Base-by-base conservation (phyloP, 768 basidiomycete genomes). In the Lactifluus rugatus region DNA sequence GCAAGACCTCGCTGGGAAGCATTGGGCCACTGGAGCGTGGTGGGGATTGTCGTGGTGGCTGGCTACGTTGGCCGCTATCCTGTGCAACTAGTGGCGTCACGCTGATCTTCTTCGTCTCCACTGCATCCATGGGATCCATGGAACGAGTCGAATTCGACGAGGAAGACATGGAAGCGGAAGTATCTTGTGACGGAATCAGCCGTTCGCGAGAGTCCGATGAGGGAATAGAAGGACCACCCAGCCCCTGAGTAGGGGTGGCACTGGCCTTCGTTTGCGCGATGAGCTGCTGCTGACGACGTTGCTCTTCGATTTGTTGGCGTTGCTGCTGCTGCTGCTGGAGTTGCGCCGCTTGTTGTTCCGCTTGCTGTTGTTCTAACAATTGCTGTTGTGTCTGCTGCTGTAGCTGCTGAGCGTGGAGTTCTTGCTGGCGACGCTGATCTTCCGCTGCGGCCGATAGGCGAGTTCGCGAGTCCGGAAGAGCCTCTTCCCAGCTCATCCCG, bases 401-500 rank as follows among this genome's bases (percentile, higher is more conserved):
- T 11, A 60, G 51, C 19, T 64, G 69, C 51, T 69, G 67, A n/a
- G 51, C 45, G 10, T 66, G 62, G 39, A 59, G 63, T 25, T 70
- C 68, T 48, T 70, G 66, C 36, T 72, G 71, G 34, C 67, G 71
- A 37, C 66, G 70, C 56, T 69, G 52, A 28, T 54, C 58, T 37
- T 65, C 56, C 3, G 72, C 72, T 14, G 76, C 57, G 60, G 67
- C 37, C 44, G 63, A 26, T 13, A 70, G 64, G 45, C 61, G 14
- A 3, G 67, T 69, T 54, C 76, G 78, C 45, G 77, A 75, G 53
- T 79, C 81, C 2, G 80, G 83, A 11, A 76, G 78, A 37, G 75
- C 71, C 54, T 91, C 88, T 48, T 93, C 91, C 93, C 93, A 94
- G 59, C 80, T 79, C 81, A 94, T 89, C 2, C 84, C 87, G 65